Evolutionary conservation across 2,329 filamentous ascomycete species (phyloP).

Genomic region (Paecilomyces sp.): DNA sequence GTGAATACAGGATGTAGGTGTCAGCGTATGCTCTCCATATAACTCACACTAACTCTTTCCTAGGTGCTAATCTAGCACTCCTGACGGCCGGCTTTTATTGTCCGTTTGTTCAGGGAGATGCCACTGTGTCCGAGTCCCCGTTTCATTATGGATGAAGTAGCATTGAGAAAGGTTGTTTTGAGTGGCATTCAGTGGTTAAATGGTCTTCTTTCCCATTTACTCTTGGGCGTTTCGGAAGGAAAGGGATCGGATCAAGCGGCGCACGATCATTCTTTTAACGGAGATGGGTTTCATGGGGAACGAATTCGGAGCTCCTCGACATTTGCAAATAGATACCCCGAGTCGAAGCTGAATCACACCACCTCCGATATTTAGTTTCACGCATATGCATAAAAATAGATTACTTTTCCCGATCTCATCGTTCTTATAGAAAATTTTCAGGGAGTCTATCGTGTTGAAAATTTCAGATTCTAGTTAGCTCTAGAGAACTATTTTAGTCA

Average conservation of each 20-base stretch:
- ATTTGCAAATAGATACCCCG: slow-evolving; percentile 42
- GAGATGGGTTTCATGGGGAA: slow-evolving; percentile 25
- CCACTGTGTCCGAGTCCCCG: not conserved
- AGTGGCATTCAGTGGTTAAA: slow-evolving; percentile 17
- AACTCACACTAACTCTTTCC: slow-evolving; percentile 15
- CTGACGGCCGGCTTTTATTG: slow-evolving; percentile 4
- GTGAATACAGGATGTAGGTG: slow-evolving; percentile 66
- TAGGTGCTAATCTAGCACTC: slow-evolving; percentile 21
- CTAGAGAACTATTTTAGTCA: not conserved
- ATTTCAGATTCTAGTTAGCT: not conserved
- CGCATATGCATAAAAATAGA: slow-evolving; percentile 4
- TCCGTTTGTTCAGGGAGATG: not conserved
- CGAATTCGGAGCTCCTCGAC: slow-evolving; percentile 40
- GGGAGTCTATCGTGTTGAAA: not conserved
- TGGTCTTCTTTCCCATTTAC: slow-evolving; percentile 11
- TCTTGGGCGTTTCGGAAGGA: slow-evolving; percentile 29
- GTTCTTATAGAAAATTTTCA: not conserved
- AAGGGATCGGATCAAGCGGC: slow-evolving; percentile 34
- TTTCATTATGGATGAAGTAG: slow-evolving; percentile 6
- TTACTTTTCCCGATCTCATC: not conserved
- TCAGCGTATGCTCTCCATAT: not conserved
- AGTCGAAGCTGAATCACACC: slow-evolving; percentile 42
- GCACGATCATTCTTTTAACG: slow-evolving; percentile 16
- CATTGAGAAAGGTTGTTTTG: slow-evolving; percentile 19
- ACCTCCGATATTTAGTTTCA: slow-evolving; percentile 25